Conservation (phyloP, 192 early-diverging fungal genomes). For the Coemansia erecta region DNA sequence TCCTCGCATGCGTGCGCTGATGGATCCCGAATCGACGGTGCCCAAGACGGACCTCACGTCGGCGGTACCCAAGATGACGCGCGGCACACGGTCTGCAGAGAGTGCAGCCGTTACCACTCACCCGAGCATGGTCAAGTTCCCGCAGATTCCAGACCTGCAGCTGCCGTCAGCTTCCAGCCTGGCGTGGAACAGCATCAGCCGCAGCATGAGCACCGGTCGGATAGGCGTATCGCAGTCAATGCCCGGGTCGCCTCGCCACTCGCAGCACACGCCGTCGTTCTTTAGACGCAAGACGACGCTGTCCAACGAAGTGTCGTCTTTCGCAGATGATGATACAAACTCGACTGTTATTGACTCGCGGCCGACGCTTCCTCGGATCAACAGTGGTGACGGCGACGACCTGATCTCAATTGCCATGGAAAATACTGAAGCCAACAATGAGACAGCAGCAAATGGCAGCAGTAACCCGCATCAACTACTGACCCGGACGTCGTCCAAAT, state of each 20-base stretch:
- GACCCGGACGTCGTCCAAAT: background rate
- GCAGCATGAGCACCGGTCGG: slow-evolving; percentile 7
- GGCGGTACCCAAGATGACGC: background rate
- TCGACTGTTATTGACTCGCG: slow-evolving; percentile 14
- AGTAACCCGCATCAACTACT: too few species aligned
- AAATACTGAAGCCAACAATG: background rate
- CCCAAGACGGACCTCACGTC: background rate
- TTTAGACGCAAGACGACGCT: slow-evolving; percentile 6
- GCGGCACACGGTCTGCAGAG: too few species aligned
- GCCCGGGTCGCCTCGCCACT: slow-evolving; percentile 1
- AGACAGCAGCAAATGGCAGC: background rate
- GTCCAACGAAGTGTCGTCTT: background rate
- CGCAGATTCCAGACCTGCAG: background rate
- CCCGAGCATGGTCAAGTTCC: background rate
- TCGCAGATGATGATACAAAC: slow-evolving; percentile 4
- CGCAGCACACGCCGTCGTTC: background rate
- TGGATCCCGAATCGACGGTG: slow-evolving; percentile 18
- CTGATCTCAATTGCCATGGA: too few species aligned
- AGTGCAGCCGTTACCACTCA: background rate
- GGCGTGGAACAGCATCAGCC: background rate
- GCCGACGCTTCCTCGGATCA: background rate
- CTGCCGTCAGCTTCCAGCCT: background rate
- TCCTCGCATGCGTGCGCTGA: slow-evolving; percentile 8
- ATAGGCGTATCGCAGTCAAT: background rate
- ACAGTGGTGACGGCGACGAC: background rate